phyloP scores from a whole-genome alignment of 305 asterid species.

The Fraxinus greggii region DNA sequence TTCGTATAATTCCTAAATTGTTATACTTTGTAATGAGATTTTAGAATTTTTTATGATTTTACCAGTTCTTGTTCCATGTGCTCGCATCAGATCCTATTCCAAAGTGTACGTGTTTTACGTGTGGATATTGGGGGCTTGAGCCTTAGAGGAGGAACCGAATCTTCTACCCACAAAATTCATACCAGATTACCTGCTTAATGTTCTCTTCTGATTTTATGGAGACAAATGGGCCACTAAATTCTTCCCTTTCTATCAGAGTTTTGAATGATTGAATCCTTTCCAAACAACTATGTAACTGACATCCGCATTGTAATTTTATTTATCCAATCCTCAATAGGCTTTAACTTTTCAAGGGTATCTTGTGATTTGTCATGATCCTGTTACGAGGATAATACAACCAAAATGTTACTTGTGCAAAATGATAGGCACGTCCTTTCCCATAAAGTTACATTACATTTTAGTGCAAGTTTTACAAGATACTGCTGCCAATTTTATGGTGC shows the following conservation, averaged over 20 bases:
- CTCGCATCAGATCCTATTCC: background rate
- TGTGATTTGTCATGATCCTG: background rate
- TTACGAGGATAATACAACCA: background rate
- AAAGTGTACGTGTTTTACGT: background rate
- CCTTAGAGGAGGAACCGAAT: background rate
- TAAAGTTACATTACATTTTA: background rate
- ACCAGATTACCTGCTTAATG: background rate
- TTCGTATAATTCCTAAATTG: background rate
- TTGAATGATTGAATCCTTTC: background rate
- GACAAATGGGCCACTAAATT: background rate
- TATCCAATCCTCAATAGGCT: background rate
- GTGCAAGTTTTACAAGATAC: background rate
- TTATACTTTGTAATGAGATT: background rate
- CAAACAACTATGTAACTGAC: background rate
- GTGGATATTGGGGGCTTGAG: background rate
- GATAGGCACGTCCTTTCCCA: background rate
- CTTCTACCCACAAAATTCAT: background rate
- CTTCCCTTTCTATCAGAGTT: background rate
- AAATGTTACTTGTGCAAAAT: background rate
- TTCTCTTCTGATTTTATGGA: background rate
- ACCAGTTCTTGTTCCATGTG: background rate
- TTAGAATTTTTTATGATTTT: background rate
- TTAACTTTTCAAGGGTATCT: background rate
- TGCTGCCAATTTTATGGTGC: background rate
- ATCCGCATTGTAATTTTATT: background rate